Conservation (phyloP, 2,329 filamentous ascomycete species). For the Dothistroma pini region DNA sequence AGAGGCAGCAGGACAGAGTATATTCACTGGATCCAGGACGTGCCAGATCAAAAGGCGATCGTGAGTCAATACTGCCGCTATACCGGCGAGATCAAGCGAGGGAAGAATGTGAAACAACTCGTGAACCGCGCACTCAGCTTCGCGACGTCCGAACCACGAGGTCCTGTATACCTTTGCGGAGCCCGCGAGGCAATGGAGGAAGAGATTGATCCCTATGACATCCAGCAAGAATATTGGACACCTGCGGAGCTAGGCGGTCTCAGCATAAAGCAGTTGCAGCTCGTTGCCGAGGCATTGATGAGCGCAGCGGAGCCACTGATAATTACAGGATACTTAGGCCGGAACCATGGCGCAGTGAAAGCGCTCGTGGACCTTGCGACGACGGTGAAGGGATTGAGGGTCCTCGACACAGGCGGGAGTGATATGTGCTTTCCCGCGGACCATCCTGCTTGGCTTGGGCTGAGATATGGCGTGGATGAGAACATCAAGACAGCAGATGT, state of each 20-base stretch:
- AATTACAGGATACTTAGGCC: conserved; percentile 67
- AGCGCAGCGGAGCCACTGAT: conserved; percentile 64
- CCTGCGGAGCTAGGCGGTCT: conserved; percentile 65
- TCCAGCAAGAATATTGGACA: conserved; percentile 68
- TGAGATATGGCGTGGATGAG: conserved; percentile 71
- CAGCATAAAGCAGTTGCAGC: conserved; percentile 51
- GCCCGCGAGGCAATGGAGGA: conserved; percentile 82
- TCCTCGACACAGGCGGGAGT: conserved; percentile 72
- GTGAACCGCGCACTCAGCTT: conserved; percentile 82
- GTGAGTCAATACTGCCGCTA: conserved; percentile 84
- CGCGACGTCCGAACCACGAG: conserved; percentile 70
- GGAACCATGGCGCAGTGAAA: conserved; percentile 60
- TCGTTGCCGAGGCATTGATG: conserved; percentile 61
- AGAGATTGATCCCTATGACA: conserved; percentile 68
- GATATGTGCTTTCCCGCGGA: conserved; percentile 78
- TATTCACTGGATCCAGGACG: conserved; percentile 83
- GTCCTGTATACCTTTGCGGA: conserved; percentile 74
- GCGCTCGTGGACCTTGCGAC: conserved; percentile 66
- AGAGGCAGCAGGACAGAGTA: conserved; percentile 75
- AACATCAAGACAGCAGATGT: conserved; percentile 73
- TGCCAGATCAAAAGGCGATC: conserved; percentile 77
- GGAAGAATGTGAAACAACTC: conserved; percentile 83
- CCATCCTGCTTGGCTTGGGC: conserved; percentile 57
- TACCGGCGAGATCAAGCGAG: conserved; percentile 75
- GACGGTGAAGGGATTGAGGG: conserved; percentile 63